Evolutionary conservation across 768 basidiomycete species (phyloP), one percentile per base, ranked within the genome.

Genomic region (Lentinula raphanica): DNA sequence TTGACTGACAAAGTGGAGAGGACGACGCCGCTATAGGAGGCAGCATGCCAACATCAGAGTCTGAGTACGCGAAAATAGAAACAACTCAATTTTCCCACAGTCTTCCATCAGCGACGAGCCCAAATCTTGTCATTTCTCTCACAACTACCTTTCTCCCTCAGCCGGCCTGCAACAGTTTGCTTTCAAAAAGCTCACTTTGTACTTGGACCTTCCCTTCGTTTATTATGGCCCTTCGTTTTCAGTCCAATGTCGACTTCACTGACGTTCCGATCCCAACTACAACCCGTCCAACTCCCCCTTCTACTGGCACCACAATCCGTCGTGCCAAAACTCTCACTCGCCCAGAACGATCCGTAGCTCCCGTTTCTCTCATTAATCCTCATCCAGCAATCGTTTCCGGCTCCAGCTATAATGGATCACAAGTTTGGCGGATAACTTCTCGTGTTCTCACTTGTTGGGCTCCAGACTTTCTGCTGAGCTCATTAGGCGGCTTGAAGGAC

Each of bases 311-410:
- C 48, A 88, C 88, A 50, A 76, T 94, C 57, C 87, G 88, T 56
- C 82, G 95, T 55, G 92, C 91, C 68, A 99, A 98, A 79, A 99
- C 97, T 5, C 86, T 99, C 64, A 98, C 92, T 51, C 83, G 93
- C 59, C 97, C 97, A 66, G 97, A 99, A 76, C 86, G 97, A 58
- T 81, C 91, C 68, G 91, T 98, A 49, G 94, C 94, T 3, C 92
- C 94, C 35, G 89, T 90, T 15, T 95, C 96, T 4, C 87, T 99
- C 66, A 95, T 99, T 60, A 93, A 91, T 56, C 66, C 70, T 40
- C 68, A 74, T 61, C 58, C 74, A 48, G 60, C 71, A 66, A 28
- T 50, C 65, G 54, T 38, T 23, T 57, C 54, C 50, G 54, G 61
- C 21, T 58, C 65, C 28, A 71, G 74, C 58, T 79, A 77, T 66